Percentiles rank a stretch among this genome's conserved stretches.
Evolutionary conservation across 371 early-diverging fungal species (phyloP).

Genomic region (Actinomucor elegans): DNA sequence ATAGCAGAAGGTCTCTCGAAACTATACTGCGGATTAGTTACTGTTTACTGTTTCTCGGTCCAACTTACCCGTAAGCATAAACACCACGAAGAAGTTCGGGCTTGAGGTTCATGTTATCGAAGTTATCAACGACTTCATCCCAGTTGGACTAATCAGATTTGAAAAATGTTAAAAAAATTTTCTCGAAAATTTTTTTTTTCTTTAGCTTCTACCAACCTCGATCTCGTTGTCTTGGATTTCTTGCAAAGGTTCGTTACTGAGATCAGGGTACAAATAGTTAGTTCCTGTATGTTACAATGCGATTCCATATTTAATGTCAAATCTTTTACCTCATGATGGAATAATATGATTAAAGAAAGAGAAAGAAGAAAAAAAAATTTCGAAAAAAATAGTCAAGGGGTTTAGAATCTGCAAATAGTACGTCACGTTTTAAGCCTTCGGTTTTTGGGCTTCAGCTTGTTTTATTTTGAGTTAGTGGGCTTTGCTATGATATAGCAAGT

Average conservation of each 20-base stretch:
- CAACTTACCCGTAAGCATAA: slow-evolving; percentile 79
- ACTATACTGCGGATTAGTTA: slow-evolving; percentile 28
- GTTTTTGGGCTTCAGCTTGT: background rate
- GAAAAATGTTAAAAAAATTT: slow-evolving; percentile 12
- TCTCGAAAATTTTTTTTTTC: slow-evolving; percentile 4
- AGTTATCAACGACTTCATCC: slow-evolving; percentile 76
- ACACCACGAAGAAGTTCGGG: slow-evolving; percentile 86
- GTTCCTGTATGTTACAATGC: background rate
- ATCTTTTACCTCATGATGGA: slow-evolving; percentile 26
- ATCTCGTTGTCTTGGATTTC: slow-evolving; percentile 45
- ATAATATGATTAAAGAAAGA: slow-evolving; percentile 18
- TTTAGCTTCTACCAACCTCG: slow-evolving; percentile 31
- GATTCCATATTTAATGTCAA: background rate
- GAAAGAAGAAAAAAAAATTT: slow-evolving; percentile 20
- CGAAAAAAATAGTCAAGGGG: slow-evolving; percentile 16
- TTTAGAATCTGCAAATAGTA: slow-evolving; percentile 1
- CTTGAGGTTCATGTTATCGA: slow-evolving; percentile 84
- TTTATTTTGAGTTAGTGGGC: slow-evolving; percentile 23
- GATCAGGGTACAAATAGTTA: background rate
- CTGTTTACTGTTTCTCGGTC: no score
- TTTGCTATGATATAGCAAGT: slow-evolving; percentile 69
- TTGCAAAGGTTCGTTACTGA: slow-evolving; percentile 35
- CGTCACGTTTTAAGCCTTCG: slow-evolving; percentile 15
- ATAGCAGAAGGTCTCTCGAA: slow-evolving; percentile 91
- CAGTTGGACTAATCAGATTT: slow-evolving; percentile 62